Evolutionary conservation across 257 asterid genomes (phyloP).

Genomic region (Parsonsia alboflavescens): DNA sequence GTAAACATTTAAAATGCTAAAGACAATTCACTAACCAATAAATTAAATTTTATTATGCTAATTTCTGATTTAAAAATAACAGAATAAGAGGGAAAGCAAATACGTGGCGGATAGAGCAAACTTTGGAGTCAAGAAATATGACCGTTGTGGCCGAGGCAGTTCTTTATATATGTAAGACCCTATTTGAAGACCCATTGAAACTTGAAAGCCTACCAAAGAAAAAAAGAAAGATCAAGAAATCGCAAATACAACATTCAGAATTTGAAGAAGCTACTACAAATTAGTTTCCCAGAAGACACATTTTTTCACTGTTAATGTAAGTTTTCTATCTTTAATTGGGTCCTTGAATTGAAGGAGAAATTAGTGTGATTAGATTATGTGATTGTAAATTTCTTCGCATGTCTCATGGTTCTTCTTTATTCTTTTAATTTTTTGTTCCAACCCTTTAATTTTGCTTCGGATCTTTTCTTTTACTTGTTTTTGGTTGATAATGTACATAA

Average conservation of each 20-base stretch:
- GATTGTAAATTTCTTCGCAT: neutral
- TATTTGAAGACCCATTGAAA: neutral
- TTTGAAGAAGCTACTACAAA: neutral
- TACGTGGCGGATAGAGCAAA: neutral
- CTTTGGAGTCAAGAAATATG: constrained; percentile 2
- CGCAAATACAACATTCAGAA: neutral
- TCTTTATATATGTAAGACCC: neutral
- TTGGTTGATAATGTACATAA: neutral
- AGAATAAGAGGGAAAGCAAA: neutral
- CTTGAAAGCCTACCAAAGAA: neutral
- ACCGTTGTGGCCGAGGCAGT: constrained; percentile 24
- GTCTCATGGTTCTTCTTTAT: neutral
- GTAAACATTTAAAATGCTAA: too few relatives aligned
- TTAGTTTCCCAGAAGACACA: neutral
- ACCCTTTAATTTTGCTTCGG: neutral
- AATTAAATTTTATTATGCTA: too few relatives aligned
- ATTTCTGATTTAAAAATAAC: too few relatives aligned
- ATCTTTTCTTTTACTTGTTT: neutral
- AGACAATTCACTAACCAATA: too few relatives aligned
- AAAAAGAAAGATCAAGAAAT: constrained; percentile 6
- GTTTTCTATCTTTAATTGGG: neutral
- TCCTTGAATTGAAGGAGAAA: neutral
- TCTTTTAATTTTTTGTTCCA: neutral
- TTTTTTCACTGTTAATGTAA: neutral
- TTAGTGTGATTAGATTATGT: neutral